Base-by-base conservation (phyloP, 139 green algal genomes). In the Chlamydomonas sphaeroides region DNA sequence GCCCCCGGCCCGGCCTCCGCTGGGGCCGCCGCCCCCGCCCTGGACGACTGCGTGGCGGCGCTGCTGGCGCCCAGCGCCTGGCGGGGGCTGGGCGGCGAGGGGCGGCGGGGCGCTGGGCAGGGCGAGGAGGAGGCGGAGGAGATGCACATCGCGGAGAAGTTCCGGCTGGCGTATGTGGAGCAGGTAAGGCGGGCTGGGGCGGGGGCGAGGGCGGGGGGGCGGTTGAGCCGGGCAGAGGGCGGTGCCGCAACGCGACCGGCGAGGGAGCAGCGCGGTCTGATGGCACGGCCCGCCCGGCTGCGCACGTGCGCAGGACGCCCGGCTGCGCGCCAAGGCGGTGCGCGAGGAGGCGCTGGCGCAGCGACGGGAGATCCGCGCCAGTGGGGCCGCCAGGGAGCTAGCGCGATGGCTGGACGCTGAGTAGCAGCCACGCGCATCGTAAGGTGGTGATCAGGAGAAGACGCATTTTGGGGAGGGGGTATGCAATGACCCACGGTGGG, bases 81-180 rank as follows among this genome's bases (percentile, higher is more conserved):
- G 77, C 26, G 14, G 49, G 49, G 48, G 1, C 30, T 41, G 39
- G 59, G 41, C 8, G 35, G 49, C 23, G 23, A 63, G 48, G 48
- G 32, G 14, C 5, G 32, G 10, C 17, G 42, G 45, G 35, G 26
- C 63, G 17, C 33, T 1, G 35, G 25, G 26, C 20, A 5, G 2
- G 36, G 23, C 25, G 48, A 42, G 32, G 33, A 25, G 62, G 23
- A 2, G 33, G 8, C 3, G 48, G 77, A 42, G 45, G 33, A 59
- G 65, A 65, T 84, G 45, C 77, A 74, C 63, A 75, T 84, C 49
- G 77, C 77, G 5, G 77, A 84, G 51, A 61, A 61, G 28, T 84
- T 84, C 51, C 48, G 77, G 35, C 35, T 71, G 45, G 77, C 77
- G 11, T 84, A 84, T 21, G 77, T 67, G 18, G 35, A 67, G 65